A percentile compares a stretch with the other conserved stretches of the same genome.
Evolutionary conservation across 2,329 filamentous ascomycete species (phyloP).

Genomic region (Trichocomaceae sp.): DNA sequence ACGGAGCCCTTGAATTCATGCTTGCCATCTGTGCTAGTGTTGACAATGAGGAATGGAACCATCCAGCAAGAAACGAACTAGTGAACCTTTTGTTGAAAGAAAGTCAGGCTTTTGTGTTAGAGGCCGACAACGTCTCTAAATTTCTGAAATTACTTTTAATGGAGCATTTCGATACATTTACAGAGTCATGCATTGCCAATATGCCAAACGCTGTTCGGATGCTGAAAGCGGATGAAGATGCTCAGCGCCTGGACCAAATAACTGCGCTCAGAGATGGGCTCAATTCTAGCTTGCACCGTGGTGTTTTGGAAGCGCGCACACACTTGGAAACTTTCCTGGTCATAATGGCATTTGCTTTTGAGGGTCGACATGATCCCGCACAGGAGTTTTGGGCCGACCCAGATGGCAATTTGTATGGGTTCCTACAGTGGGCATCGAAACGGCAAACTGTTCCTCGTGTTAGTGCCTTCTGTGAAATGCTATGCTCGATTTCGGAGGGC

Average conservation of each 20-base stretch:
- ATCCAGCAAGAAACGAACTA: conserved; percentile 76
- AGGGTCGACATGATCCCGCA: conserved; percentile 75
- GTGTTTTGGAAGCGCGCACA: conserved; percentile 42
- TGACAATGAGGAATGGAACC: conserved; percentile 75
- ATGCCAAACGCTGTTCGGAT: conserved; percentile 86
- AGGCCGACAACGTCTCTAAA: conserved; percentile 61
- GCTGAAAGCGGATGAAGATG: conserved; percentile 81
- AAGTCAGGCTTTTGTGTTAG: conserved; percentile 60
- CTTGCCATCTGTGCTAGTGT: conserved; percentile 77
- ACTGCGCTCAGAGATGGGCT: conserved; percentile 41
- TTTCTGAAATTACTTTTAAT: conserved; percentile 69
- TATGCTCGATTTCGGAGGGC: conserved; percentile 78
- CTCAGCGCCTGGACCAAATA: conserved; percentile 53
- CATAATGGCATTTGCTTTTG: conserved; percentile 85
- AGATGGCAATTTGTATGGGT: conserved; percentile 88
- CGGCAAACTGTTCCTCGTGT: conserved; percentile 93
- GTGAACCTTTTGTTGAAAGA: conserved; percentile 78
- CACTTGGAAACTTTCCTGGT: conserved; percentile 83
- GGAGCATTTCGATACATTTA: conserved; percentile 76
- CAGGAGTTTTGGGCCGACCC: conserved; percentile 86
- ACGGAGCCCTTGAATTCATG: conserved; percentile 88
- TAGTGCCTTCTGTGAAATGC: conserved; percentile 93
- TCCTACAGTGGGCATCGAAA: conserved; percentile 94
- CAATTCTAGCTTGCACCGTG: conserved; percentile 34
- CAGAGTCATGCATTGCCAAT: conserved; percentile 90